These are phyloP conservation scores for Cladosporium sp. DNA, from an alignment of 2,329 filamentous ascomycete genomes.

Conservation along the genomic window DNA sequence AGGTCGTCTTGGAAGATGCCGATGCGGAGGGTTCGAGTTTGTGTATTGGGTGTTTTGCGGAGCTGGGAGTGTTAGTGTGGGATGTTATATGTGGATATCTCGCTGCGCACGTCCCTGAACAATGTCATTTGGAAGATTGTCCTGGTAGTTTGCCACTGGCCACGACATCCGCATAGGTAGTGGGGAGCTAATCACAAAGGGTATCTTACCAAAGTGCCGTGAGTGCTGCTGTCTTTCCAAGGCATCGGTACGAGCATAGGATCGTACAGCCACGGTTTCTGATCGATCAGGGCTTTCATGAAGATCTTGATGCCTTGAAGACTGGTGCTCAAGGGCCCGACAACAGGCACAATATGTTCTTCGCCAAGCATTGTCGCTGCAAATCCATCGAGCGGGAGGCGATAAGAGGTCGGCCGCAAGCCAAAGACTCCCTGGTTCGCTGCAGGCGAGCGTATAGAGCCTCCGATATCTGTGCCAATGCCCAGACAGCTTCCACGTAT, in stretches of 20 bases:
- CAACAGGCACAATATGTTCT: slow-evolving; percentile 45
- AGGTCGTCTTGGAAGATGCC: slow-evolving; percentile 64
- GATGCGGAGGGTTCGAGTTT: slow-evolving; percentile 38
- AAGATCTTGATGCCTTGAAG: slow-evolving; percentile 52
- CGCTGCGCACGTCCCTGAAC: too few species aligned
- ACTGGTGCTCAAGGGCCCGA: slow-evolving; percentile 53
- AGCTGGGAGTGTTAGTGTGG: slow-evolving; percentile 35
- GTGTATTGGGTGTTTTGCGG: neutral
- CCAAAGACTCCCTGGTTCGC: slow-evolving; percentile 46
- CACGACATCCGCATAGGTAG: too few species aligned
- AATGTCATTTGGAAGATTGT: too few species aligned
- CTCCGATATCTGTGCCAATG: slow-evolving; percentile 53
- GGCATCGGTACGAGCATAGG: slow-evolving; percentile 57
- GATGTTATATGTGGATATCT: too few species aligned
- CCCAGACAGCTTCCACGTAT: slow-evolving; percentile 49
- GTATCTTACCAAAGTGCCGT: slow-evolving; percentile 19
- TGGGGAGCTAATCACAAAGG: too few species aligned
- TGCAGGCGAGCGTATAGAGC: slow-evolving; percentile 46
- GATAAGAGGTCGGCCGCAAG: slow-evolving; percentile 41
- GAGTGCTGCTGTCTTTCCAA: slow-evolving; percentile 38
- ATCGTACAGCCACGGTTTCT: slow-evolving; percentile 55
- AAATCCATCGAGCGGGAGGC: slow-evolving; percentile 31
- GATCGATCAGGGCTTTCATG: slow-evolving; percentile 48
- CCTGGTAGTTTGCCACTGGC: too few species aligned
- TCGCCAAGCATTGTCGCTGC: slow-evolving; percentile 41